These are phyloP conservation scores for Phytophthora brassicae DNA, from an alignment of 352 stramenopile species.

Conservation along the genomic window DNA sequence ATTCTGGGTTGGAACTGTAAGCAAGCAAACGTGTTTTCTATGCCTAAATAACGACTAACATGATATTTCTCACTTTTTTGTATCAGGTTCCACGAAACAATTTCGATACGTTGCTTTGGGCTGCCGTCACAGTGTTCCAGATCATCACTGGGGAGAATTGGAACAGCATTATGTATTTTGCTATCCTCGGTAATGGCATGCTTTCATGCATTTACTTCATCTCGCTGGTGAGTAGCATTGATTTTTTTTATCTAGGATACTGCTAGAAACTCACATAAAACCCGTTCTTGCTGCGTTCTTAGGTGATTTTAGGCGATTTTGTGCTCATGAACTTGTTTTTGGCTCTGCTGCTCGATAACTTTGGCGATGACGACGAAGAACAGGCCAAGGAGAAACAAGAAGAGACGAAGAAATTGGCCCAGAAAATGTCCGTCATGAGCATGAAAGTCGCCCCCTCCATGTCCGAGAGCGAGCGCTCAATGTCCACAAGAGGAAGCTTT, in stretches of 20 bases:
- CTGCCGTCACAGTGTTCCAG: conserved; percentile 89
- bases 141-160: conserved; percentile 95
- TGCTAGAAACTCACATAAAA: neutral
- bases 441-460: conserved; percentile 51
- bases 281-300: neutral
- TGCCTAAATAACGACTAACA: conserved; percentile 1
- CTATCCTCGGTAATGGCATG: conserved; percentile 77
- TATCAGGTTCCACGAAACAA: conserved; percentile 73
- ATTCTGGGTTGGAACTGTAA: conserved; percentile 67
- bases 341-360: conserved; percentile 91
- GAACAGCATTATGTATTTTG: conserved; percentile 95
- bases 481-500: conserved; percentile 20
- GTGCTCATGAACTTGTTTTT: conserved; percentile 95
- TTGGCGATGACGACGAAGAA: conserved; percentile 74
- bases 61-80: neutral
- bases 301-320: conserved; percentile 90
- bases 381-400: conserved; percentile 52
- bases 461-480: conserved; percentile 23
- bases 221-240: conserved; percentile 47
- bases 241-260: neutral
- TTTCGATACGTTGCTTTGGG: conserved; percentile 88
- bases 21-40: neutral
- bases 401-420: conserved; percentile 47
- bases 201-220: conserved; percentile 85
- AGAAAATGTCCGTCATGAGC: conserved; percentile 60